Base-by-base conservation (phyloP, 1,284 basidiomycete genomes). In the Cutaneotrichosporon cutaneum region DNA sequence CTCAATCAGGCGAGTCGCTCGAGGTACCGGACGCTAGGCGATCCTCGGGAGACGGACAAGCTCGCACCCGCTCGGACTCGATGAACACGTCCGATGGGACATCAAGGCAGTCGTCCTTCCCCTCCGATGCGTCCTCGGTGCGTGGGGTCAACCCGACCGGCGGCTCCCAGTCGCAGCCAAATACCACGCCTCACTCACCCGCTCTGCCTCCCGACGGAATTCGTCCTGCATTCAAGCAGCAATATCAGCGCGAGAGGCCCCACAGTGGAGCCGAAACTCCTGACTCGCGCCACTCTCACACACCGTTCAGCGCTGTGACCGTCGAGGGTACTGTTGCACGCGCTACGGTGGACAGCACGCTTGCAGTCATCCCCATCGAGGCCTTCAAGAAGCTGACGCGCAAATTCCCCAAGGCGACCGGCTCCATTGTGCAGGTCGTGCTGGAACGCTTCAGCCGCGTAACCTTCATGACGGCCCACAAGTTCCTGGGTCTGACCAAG, bases 351-450 rank as follows among this genome's bases (percentile, higher is more conserved):
- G 95, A 99, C 74, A 93, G 92, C 4, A 98, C 95, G 0, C 82
- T 99, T 9, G 96, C 95, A n/a, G 95, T 99, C 16, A 98, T 99
- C 59, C 96, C 95, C 5, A 94, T 95, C 1, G 93, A 97, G 75
- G 96, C 95, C 4, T 99, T 99, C 81, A 85, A 70, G 27, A 77
- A 77, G 59, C 66, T 85, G 30, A 98, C 94, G 0, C 91, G 93
- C 77, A 94, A 95, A 75, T 97, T 90, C 71, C 95, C 95, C 0
- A 97, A 97, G 72, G 93, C 96, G 1, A 92, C 93, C 22, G 94
- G 94, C 2, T 93, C 98, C 73, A 96, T 99, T 63, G 94, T 99
- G 22, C 60, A 68, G 58, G 68, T 73, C 14, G 69, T 67, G 16
- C 61, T 99, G 56, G 95, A 96, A 4, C 86, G 95, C 2, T 95